A percentile compares a stretch with the other conserved stretches of the same genome.
These are phyloP conservation scores for Vachellia collinsii DNA, from an alignment of 306 rosid genomes.

Conservation along the genomic window DNA sequence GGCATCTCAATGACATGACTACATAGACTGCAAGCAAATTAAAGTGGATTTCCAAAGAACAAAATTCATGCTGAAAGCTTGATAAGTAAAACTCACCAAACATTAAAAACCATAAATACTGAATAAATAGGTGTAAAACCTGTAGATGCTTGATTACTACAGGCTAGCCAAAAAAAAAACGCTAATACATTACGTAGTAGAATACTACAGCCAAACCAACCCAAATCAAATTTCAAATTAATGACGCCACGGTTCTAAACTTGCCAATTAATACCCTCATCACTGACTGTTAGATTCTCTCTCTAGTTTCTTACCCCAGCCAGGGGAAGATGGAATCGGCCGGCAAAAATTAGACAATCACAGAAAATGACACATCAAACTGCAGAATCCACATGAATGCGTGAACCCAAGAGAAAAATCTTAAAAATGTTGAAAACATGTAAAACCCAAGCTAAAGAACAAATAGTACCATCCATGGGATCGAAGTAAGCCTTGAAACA, in stretches of 20 bases:
- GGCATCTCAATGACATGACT: slow-evolving; percentile 48
- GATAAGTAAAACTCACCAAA: slow-evolving; percentile 2
- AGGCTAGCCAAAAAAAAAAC: background rate
- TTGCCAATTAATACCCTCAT: background rate
- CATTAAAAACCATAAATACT: background rate
- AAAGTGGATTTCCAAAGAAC: slow-evolving; percentile 33
- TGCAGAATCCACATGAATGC: background rate
- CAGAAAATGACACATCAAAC: background rate
- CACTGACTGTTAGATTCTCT: background rate
- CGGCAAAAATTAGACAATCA: background rate
- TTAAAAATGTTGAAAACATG: background rate
- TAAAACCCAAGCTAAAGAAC: background rate
- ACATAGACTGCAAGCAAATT: slow-evolving; percentile 47
- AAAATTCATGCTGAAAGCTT: slow-evolving; percentile 7
- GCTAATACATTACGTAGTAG: background rate
- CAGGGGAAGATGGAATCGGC: background rate
- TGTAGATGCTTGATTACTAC: background rate
- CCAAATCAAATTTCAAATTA: background rate
- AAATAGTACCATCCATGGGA: slow-evolving; percentile 7
- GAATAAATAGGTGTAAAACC: background rate
- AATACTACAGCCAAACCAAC: background rate
- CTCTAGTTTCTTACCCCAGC: background rate
- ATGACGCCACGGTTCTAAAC: background rate
- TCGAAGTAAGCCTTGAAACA: slow-evolving; percentile 10
- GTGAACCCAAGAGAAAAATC: slow-evolving; percentile 3